phyloP scores from a whole-genome alignment of 2,329 filamentous ascomycete genomes.

The Clonostachys chloroleuca region DNA sequence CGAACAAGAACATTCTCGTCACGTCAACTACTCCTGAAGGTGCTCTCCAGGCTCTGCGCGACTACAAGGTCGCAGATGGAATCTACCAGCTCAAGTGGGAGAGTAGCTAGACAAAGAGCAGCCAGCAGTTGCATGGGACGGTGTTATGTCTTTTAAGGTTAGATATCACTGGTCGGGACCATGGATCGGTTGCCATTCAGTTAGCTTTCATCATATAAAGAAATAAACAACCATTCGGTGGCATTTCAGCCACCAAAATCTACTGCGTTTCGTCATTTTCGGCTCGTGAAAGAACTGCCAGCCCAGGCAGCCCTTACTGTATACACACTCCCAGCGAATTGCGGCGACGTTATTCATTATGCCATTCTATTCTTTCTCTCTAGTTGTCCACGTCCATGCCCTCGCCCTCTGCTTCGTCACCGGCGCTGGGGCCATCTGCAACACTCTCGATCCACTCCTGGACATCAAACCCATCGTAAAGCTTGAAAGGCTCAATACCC shows the following conservation, averaged over 20 bases:
- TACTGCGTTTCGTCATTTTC: no score
- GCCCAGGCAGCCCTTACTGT: no score
- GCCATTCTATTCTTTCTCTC: constrained; percentile 6
- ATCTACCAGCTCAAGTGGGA: constrained; percentile 82
- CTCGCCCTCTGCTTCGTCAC: constrained; percentile 28
- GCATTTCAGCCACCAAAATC: no score
- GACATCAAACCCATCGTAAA: constrained; percentile 86
- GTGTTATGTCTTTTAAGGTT: no score
- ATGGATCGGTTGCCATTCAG: no score
- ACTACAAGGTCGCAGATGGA: constrained; percentile 72
- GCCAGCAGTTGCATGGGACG: no score
- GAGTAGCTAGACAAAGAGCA: constrained; percentile 37
- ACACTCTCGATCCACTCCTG: constrained; percentile 79
- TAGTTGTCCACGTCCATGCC: constrained; percentile 30
- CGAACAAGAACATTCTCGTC: constrained; percentile 72
- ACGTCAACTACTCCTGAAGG: constrained; percentile 70
- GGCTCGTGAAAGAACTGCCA: no score
- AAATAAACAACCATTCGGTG: neutral
- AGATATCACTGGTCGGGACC: no score
- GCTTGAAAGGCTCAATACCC: constrained; percentile 74
- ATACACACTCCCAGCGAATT: no score
- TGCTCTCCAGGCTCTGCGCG: constrained; percentile 63
- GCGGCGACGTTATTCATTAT: constrained; percentile 2
- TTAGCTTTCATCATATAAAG: neutral
- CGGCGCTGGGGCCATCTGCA: constrained; percentile 43